Evolutionary conservation across 768 basidiomycete species (phyloP).

Genomic region (Tylopilus subfusipes): DNA sequence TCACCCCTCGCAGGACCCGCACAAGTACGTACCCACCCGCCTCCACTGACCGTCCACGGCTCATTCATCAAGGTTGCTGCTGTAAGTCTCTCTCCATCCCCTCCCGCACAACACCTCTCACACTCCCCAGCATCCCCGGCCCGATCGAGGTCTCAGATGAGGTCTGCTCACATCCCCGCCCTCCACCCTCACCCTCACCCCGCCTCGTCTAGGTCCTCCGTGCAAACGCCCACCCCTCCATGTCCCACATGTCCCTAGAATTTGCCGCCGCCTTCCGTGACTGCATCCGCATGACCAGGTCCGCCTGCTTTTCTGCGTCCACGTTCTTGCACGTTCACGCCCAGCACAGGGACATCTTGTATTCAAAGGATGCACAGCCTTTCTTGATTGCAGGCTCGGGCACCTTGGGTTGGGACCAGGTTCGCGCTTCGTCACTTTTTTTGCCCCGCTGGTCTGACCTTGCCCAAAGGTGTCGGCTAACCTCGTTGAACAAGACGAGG

Average conservation of each 20-base stretch:
- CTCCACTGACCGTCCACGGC: slow-evolving; percentile 22
- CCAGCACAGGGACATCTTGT: slow-evolving; percentile 61
- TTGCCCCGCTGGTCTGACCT: neutral
- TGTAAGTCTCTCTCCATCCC: slow-evolving; percentile 31
- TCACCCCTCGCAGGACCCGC: slow-evolving; percentile 33
- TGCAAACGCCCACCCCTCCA: slow-evolving; percentile 89
- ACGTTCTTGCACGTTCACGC: neutral
- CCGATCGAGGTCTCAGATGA: slow-evolving; percentile 65
- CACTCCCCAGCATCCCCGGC: slow-evolving; percentile 49
- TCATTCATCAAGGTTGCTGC: slow-evolving; percentile 41
- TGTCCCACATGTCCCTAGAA: slow-evolving; percentile 86
- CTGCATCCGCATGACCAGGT: slow-evolving; percentile 81
- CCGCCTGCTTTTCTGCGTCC: slow-evolving; percentile 1
- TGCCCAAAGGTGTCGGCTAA: slow-evolving; percentile 77
- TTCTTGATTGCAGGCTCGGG: slow-evolving; percentile 94
- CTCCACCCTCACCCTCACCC: neutral
- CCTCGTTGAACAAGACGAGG: slow-evolving; percentile 77
- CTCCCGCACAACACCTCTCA: neutral
- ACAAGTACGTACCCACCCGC: slow-evolving; percentile 40
- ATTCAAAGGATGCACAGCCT: slow-evolving; percentile 76
- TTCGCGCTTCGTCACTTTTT: slow-evolving; percentile 23
- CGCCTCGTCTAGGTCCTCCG: slow-evolving; percentile 60
- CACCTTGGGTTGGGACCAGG: slow-evolving; percentile 97
- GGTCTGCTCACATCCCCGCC: slow-evolving; percentile 28
- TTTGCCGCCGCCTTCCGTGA: slow-evolving; percentile 89